Evolutionary conservation across 768 basidiomycete genomes (phyloP), one percentile per base, ranked within the genome.

Genomic region (Mycena olivaceomarginata): DNA sequence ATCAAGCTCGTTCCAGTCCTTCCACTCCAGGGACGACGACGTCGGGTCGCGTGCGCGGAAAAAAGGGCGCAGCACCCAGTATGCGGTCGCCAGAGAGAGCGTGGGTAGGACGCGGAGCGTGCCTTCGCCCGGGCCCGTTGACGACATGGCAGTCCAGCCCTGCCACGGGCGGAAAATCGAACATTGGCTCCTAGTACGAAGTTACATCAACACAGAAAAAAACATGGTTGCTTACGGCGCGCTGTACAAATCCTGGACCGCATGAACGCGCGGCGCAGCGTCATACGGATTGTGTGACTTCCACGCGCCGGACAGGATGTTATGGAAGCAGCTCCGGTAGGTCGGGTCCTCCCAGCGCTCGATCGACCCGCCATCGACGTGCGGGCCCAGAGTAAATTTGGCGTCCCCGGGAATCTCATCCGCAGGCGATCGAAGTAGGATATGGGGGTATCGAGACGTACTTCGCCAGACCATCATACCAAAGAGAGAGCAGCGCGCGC

Each of bases 351-450:
- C 90, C 91, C 91, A 92, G 2, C 93, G 83, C 85, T 94, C 86
- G 74, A 90, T 85, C 10, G 89, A 87, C 12, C 91, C 92, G 0
- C 88, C 88, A 66, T 92, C 91, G 18, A 88, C 83, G 70, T 94
- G 93, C 13, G 94, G 92, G 0, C 92, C 94, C 2, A 96, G 85
- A 0, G 91, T 89, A 81, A 96, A 96, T 64, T 89, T 88, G 15
- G 88, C 84, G 76, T 95, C 95, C 0, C 95, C 96, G 0, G 95
- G 94, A 40, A 89, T 7, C 96, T 90, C 63, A 96, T 94, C 2
- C 95, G 89, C 13, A 96, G 85, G 8, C 95, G 89, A 84, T 97
- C 95, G 74, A 92, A 94, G 83, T 96, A 96, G 1, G 92, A 91
- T n/a, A 96, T 84, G 0, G 94, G 94, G 4, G 88, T 91, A 13